phyloP scores from a whole-genome alignment of 768 basidiomycete genomes.

The Tylopilus rubrobrunneus region DNA sequence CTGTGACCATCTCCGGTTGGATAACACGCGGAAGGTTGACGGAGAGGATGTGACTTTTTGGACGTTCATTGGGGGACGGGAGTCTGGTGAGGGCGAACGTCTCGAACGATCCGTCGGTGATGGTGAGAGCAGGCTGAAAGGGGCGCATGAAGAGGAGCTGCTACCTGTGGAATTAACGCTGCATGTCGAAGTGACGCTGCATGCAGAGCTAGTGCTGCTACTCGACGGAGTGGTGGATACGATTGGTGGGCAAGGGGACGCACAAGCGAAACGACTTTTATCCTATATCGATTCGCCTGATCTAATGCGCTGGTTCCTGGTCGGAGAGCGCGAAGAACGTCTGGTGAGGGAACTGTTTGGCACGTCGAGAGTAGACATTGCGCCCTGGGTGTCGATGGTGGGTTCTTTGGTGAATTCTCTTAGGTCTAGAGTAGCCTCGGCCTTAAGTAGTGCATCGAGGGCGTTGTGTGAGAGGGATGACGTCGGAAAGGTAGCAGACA shows the following conservation, averaged over 20 bases:
- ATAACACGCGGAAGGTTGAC: slow-evolving; percentile 47
- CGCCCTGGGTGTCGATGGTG: slow-evolving; percentile 12
- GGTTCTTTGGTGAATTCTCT: slow-evolving; percentile 15
- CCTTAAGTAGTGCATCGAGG: slow-evolving; percentile 33
- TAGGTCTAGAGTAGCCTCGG: slow-evolving; percentile 21
- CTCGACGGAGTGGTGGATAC: slow-evolving; percentile 21
- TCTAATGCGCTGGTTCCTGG: slow-evolving; percentile 24
- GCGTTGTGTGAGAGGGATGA: slow-evolving; percentile 31
- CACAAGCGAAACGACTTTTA: slow-evolving; percentile 27
- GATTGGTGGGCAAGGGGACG: slow-evolving; percentile 28
- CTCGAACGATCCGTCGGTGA: slow-evolving; percentile 31
- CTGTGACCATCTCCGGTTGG: slow-evolving; percentile 60
- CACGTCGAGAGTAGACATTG: slow-evolving; percentile 26
- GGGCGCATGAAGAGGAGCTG: slow-evolving; percentile 13
- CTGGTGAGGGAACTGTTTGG: slow-evolving; percentile 24
- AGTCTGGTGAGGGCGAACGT: slow-evolving; percentile 31
- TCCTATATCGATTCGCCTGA: slow-evolving; percentile 27
- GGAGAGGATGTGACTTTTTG: slow-evolving; percentile 42
- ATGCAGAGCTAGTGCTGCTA: slow-evolving; percentile 22
- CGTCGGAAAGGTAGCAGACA: slow-evolving; percentile 26
- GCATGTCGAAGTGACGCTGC: slow-evolving; percentile 24
- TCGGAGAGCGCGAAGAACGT: slow-evolving; percentile 29
- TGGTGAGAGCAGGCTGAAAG: slow-evolving; percentile 16
- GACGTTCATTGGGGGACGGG: slow-evolving; percentile 43
- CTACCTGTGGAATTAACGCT: slow-evolving; percentile 14